Percentiles rank a stretch among this genome's conserved stretches.
Conservation (phyloP, 2,329 filamentous ascomycete species). For the Fusarium nisikadoi region DNA sequence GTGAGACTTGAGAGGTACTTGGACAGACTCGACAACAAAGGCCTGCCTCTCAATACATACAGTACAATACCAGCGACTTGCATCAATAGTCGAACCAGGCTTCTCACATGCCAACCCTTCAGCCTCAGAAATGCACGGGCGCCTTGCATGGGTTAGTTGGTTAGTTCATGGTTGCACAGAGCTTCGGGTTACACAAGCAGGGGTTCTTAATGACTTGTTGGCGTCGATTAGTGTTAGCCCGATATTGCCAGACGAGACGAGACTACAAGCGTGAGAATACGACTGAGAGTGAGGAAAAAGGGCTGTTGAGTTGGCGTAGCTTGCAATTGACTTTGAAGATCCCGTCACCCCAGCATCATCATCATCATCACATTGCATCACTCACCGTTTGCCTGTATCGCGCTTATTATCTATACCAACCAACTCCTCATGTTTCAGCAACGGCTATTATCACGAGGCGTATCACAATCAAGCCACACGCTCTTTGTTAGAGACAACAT, state of each 20-base stretch:
- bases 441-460: background rate
- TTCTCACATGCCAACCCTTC: conserved; percentile 29
- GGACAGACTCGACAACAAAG: background rate
- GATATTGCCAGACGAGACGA: background rate
- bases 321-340: conserved; percentile 22
- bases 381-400: conserved; percentile 10
- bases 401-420: conserved; percentile 10
- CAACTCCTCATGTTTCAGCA: conserved; percentile 2
- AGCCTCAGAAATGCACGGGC: conserved; percentile 17
- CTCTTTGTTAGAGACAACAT: background rate
- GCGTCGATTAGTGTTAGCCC: background rate
- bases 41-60: background rate
- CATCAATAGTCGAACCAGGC: conserved; percentile 29
- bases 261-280: background rate
- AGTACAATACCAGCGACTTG: conserved; percentile 19
- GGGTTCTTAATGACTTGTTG: background rate
- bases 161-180: background rate
- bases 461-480: conserved; percentile 15
- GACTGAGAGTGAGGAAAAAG: background rate
- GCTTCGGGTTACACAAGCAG: conserved; percentile 17
- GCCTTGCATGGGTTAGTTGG: conserved; percentile 6
- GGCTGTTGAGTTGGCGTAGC: conserved; percentile 8
- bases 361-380: conserved; percentile 7
- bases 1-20: conserved; percentile 26
- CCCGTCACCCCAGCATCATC: conserved; percentile 3